A percentile compares a stretch with the other conserved stretches of the same genome.
These are phyloP conservation scores for Saccharomyces hybrid DNA, from an alignment of 1,139 yeast genomes.

Conservation along the genomic window DNA sequence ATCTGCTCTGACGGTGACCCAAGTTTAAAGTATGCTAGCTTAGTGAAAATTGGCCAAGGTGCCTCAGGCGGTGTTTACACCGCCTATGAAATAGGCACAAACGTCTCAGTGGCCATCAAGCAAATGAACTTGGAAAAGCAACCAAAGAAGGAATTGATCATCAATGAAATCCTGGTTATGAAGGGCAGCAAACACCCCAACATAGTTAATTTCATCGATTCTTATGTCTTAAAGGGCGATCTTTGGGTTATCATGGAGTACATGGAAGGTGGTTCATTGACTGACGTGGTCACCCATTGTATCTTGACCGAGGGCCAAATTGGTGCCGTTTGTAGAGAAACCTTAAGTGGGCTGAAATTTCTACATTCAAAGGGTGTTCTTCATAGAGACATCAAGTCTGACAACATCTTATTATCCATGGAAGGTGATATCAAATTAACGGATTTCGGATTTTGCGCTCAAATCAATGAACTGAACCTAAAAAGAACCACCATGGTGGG, in stretches of 20 bases:
- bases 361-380: conserved; percentile 90
- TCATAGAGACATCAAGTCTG: conserved; percentile 94
- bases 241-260: conserved; percentile 98
- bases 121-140: conserved; percentile 91
- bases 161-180: conserved; percentile 91
- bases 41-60: conserved; percentile 90
- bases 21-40: conserved; percentile 54
- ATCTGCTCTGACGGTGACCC: conserved; percentile 91
- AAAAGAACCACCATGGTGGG: too few relatives aligned
- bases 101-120: conserved; percentile 78
- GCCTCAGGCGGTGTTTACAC: conserved; percentile 97
- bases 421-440: conserved; percentile 87
- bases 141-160: conserved; percentile 91
- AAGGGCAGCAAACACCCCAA: conserved; percentile 66
- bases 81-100: conserved; percentile 60
- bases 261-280: conserved; percentile 95
- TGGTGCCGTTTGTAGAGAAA: conserved; percentile 91
- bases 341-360: conserved; percentile 75
- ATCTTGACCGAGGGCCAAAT: conserved; percentile 95
- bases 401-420: conserved; percentile 74
- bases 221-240: conserved; percentile 64
- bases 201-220: conserved; percentile 46
- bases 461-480: conserved; percentile 43
- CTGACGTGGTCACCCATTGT: conserved; percentile 91
- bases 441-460: conserved; percentile 82